Conservation (phyloP, 257 asterid species). For the Vinca minor region DNA sequence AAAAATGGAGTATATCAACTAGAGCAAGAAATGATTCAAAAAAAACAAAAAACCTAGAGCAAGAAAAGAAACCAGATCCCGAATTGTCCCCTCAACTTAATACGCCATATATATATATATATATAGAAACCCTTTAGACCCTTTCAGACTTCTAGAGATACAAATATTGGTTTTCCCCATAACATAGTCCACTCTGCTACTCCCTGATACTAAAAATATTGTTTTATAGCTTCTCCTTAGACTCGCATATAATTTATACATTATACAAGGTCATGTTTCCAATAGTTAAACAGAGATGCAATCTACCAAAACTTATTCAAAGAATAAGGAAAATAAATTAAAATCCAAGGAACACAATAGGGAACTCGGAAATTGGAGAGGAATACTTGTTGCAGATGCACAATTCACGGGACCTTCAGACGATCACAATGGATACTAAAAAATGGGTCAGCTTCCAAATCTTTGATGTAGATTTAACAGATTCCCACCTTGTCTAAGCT, state of each 20-base stretch:
- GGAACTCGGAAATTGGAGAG: not conserved
- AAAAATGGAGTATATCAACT: too few relatives aligned
- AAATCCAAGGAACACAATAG: too few relatives aligned
- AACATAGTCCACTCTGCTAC: conserved; percentile 4
- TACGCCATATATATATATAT: not conserved
- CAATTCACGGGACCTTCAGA: conserved; percentile 6
- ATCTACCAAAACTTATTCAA: conserved; percentile 15
- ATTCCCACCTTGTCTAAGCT: conserved; percentile 20
- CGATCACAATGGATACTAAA: conserved; percentile 3
- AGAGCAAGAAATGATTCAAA: too few relatives aligned
- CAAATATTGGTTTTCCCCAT: not conserved
- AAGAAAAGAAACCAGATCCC: too few relatives aligned
- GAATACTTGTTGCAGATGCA: too few relatives aligned
- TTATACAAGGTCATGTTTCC: conserved; percentile 28
- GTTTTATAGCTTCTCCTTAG: too few relatives aligned
- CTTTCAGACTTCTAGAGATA: not conserved
- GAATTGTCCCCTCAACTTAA: not conserved
- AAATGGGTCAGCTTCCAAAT: conserved; percentile 13
- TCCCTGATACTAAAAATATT: conserved; percentile 20
- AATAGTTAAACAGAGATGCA: conserved; percentile 2
- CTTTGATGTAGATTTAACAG: conserved; percentile 32
- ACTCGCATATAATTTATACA: too few relatives aligned
- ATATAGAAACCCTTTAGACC: conserved; percentile 4
- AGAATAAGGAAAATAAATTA: conserved; percentile 21
- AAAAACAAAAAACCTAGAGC: too few relatives aligned